Evolutionary conservation across 148 eudicot genomes (phyloP).

Genomic region (Cornus kousa): DNA sequence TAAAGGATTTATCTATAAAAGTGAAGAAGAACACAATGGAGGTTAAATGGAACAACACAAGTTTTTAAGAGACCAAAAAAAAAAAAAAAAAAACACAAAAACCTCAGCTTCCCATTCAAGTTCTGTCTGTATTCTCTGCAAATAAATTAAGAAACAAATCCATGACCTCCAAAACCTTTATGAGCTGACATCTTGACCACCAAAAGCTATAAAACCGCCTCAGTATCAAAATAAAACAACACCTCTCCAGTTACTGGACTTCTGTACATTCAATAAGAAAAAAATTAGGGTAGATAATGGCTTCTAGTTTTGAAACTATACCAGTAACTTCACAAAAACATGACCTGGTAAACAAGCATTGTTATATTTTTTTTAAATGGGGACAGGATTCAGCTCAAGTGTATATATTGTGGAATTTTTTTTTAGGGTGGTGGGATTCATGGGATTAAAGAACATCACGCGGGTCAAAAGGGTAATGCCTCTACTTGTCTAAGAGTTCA

Average conservation of each 20-base stretch:
- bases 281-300: conserved; percentile 30
- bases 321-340: conserved; percentile 79
- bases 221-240: not conserved
- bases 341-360: conserved; percentile 96
- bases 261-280: not conserved
- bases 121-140: not conserved
- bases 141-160: not conserved
- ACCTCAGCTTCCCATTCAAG: not conserved
- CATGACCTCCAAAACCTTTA: not conserved
- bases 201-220: not conserved
- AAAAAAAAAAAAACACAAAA: too few relatives aligned
- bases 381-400: conserved; percentile 70
- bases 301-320: conserved; percentile 60
- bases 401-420: conserved; percentile 76
- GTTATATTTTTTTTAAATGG: conserved; percentile 76
- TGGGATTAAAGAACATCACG: conserved; percentile 85
- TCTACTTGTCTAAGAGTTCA: conserved; percentile 62
- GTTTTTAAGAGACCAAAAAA: not conserved
- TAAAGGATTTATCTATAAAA: not conserved
- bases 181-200: not conserved
- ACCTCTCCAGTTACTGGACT: not conserved
- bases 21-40: not conserved
- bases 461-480: conserved; percentile 79
- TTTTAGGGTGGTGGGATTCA: conserved; percentile 97
- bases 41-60: not conserved